Base-by-base conservation (phyloP, 495 filamentous ascomycete species). In the Penicillium soppii region DNA sequence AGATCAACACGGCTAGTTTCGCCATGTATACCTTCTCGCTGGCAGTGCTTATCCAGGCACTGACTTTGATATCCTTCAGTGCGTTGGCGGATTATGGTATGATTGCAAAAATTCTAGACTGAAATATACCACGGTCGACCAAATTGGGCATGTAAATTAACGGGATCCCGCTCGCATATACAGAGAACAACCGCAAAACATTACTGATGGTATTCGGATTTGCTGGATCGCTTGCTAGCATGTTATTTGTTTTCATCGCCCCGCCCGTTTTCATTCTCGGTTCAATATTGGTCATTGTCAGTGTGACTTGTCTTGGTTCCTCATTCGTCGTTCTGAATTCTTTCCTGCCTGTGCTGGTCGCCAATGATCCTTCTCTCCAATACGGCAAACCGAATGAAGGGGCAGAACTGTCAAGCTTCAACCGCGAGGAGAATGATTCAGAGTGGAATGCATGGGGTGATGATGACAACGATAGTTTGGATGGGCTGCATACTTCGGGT, bases 241-340 rank as follows among this genome's bases (percentile, higher is more conserved):
- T 96, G 90, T 74, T 87, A 3, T 96, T 95, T 63, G 77, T 95
- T 26, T 81, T 89, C 37, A 77, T 95, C 41, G 78, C 79, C 3
- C 82, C 88, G 4, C 71, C 79, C 3, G 71, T 87, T 4, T 95
- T 90, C 58, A 56, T 94, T 6, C 74, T 96, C 23, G 90, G 85
- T 26, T 83, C 88, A 1, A 50, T 95, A 4, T 72, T 94, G 54
- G 89, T 91, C 9, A 86, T 94, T 30, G 73, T 95, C 42, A 86
- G 89, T 1, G 92, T 95, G 50, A 89, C 85, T 2, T 91, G 85
- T 52, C 64, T 80, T 4, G 76, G 78, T 0, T 79, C 71, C 4
- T 78, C 77, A 0, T 80, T 80, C 46, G 74, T 79, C 6, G 65
- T 80, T 0, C 65, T 80, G 7, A 82, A 80, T 43, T 77, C 76